Evolutionary conservation across 2,329 filamentous ascomycete genomes (phyloP), one percentile per base, ranked within the genome.

Genomic region (Colletotrichum liaoningense): DNA sequence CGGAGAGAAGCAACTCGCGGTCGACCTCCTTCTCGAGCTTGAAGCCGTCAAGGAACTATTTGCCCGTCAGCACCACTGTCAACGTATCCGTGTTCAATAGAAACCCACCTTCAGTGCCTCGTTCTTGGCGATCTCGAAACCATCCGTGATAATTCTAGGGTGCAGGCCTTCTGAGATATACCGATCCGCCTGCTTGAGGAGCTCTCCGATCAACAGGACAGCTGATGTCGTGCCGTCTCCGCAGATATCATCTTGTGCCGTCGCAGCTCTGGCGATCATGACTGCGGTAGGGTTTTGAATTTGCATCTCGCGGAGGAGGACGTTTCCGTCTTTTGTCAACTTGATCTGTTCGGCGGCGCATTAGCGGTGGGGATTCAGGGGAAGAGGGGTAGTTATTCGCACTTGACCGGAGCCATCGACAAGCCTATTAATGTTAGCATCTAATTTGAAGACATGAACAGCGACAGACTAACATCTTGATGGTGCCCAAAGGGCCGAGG

Each of bases 211-310:
- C 82, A 98, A 86, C 79, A 99, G 87, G 65, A 99, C 97, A 35
- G 98, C 96, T 59, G 95, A 98, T 55, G 97, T 99, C 79, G 97
- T 99, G 80, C 97, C 97, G 84, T 99, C 97, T 80, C 97, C 97
- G 79, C 95, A 97, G 79, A 99, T 99, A 80, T 99, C 97, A 84
- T 99, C 97, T 84, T 99, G 96, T 77, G 97, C 97, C 49, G 97
- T 99, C 71, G 97, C 97, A 79, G 96, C 95, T 81, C 91, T 87
- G 70, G 91, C 91, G 83, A 93, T 93, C 91, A 93, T 93, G 75
- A 97, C 97, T 77, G 97, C 97, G 46, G 97, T 99, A 33, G 97
- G 97, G 84, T 98, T 98, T 87, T 98, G 96, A 82, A 98, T 98
- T 91, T 98, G 95, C 91, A 93, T 93, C 83, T 93, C 91, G 79